A percentile compares a stretch with the other conserved stretches of the same genome.
Evolutionary conservation across 768 basidiomycete species (phyloP).

Genomic region (Crepidotus variabilis): DNA sequence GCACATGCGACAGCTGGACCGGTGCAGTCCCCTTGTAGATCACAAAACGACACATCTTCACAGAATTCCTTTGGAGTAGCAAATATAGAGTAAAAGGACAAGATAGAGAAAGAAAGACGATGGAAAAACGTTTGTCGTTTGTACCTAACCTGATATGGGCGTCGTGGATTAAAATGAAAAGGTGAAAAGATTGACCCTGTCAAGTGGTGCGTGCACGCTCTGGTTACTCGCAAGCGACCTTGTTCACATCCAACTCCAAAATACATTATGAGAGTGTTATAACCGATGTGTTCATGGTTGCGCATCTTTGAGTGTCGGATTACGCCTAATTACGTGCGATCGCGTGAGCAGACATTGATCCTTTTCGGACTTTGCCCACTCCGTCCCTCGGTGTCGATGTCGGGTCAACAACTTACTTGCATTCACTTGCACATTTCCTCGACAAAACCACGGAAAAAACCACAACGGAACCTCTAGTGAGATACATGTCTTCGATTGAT

Average conservation of each 20-base stretch:
- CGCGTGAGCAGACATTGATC: constrained; percentile 17
- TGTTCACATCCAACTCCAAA: not conserved
- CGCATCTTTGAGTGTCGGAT: not conserved
- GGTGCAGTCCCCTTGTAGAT: constrained; percentile 96
- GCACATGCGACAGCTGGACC: constrained; percentile 84
- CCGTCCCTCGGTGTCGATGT: no score
- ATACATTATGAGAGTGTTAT: not conserved
- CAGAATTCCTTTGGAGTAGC: not conserved
- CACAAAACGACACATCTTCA: constrained; percentile 82
- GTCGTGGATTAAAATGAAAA: no score
- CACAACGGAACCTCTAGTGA: not conserved
- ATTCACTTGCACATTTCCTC: no score
- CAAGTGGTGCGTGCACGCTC: not conserved
- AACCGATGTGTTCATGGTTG: constrained; percentile 1
- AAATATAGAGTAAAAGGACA: not conserved
- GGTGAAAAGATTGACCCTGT: no score
- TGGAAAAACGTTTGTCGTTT: not conserved
- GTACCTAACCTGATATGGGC: no score
- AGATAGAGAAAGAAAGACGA: not conserved
- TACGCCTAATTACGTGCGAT: constrained; percentile 30
- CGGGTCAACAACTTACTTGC: no score
- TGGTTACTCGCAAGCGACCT: not conserved
- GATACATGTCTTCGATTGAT: not conserved
- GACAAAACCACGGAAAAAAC: not conserved
- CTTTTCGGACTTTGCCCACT: not conserved